Percentiles rank a stretch among this genome's conserved stretches.
phyloP scores from a whole-genome alignment of 768 basidiomycete species.

The Psilocybe cyanescens region DNA sequence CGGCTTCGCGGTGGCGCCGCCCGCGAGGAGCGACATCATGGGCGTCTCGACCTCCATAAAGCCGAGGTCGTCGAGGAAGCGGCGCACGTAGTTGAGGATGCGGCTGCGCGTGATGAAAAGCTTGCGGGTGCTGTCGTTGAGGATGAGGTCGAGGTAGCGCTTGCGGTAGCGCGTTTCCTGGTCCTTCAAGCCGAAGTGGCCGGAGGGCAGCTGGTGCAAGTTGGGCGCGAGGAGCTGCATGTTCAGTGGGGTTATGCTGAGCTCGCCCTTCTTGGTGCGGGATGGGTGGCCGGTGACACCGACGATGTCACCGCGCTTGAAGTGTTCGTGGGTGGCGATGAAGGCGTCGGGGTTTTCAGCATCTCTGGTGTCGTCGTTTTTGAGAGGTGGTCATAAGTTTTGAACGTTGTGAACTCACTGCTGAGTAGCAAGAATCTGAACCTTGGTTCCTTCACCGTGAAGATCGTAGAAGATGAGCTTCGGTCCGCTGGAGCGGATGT shows the following conservation, averaged over 20 bases:
- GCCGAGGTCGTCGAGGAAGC: constrained; percentile 86
- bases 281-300: constrained; percentile 89
- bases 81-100: constrained; percentile 92
- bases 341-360: constrained; percentile 68
- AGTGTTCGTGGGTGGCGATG: constrained; percentile 73
- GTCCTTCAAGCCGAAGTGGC: constrained; percentile 94
- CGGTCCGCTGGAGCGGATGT: constrained; percentile 78
- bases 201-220: constrained; percentile 92
- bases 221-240: constrained; percentile 94
- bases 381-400: not conserved
- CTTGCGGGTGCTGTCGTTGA: constrained; percentile 87
- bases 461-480: constrained; percentile 96
- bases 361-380: constrained; percentile 48
- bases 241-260: constrained; percentile 81
- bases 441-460: constrained; percentile 88
- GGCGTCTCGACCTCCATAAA: constrained; percentile 99
- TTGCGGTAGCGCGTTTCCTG: constrained; percentile 98
- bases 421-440: constrained; percentile 93
- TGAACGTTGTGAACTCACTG: constrained; percentile 52
- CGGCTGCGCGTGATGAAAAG: constrained; percentile 90
- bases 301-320: constrained; percentile 96
- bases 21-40: constrained; percentile 95
- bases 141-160: constrained; percentile 97
- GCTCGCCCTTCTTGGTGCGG: constrained; percentile 94
- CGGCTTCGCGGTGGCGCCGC: constrained; percentile 98